Percentiles rank a stretch among this genome's conserved stretches.
phyloP scores from a whole-genome alignment of 2,329 filamentous ascomycete species.

The Sclerotinia minor region DNA sequence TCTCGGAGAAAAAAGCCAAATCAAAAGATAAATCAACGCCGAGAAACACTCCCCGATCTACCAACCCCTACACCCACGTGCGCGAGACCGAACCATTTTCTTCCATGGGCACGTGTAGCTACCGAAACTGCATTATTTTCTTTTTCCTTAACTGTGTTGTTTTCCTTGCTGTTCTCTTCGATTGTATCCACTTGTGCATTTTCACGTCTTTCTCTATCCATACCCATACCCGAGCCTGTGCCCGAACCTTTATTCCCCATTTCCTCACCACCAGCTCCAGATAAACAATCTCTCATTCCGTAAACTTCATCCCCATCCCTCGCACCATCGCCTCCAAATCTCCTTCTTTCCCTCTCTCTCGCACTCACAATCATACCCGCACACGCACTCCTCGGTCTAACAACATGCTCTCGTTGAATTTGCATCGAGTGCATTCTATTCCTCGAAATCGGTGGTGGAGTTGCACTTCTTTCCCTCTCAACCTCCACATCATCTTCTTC shows the following conservation, averaged over 20 bases:
- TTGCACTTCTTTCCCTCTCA: conserved; percentile 33
- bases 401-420: neutral
- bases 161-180: conserved; percentile 18
- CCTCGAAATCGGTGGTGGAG: conserved; percentile 38
- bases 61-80: conserved; percentile 16
- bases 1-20: neutral
- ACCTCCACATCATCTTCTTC: neutral
- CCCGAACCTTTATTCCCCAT: neutral
- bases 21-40: neutral
- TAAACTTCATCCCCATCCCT: neutral
- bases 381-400: conserved; percentile 31
- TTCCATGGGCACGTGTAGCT: conserved; percentile 1
- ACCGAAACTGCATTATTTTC: neutral
- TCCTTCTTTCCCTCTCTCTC: conserved; percentile 18
- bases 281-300: neutral
- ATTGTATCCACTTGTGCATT: conserved; percentile 16
- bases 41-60: conserved; percentile 10
- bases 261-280: neutral
- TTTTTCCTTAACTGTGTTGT: neutral
- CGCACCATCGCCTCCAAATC: conserved; percentile 21
- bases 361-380: conserved; percentile 8
- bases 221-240: neutral
- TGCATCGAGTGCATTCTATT: conserved; percentile 23
- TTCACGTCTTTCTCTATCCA: conserved; percentile 19
- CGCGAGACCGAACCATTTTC: conserved; percentile 31